Conservation (phyloP, 2,329 filamentous ascomycete species). For the Colletotrichum agaves region DNA sequence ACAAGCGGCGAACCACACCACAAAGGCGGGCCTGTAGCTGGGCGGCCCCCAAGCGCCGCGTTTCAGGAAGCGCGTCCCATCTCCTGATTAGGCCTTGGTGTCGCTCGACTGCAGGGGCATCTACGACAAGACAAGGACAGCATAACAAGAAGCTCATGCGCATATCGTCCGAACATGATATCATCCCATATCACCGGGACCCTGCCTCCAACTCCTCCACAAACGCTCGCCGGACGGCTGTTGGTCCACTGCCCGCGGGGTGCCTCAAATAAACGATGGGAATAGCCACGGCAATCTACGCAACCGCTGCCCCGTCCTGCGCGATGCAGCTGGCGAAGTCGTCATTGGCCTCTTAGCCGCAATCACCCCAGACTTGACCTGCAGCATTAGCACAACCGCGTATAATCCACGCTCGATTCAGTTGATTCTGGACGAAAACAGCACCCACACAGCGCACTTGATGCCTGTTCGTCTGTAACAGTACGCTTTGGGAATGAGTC, state of each 20-base stretch:
- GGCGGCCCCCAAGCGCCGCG: conserved; percentile 30
- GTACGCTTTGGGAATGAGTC: conserved; percentile 17
- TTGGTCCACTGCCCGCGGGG: conserved; percentile 10
- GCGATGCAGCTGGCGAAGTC: conserved; percentile 6
- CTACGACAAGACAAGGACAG: conserved; percentile 8
- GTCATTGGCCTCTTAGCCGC: conserved; percentile 30
- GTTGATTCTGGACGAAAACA: conserved; percentile 18
- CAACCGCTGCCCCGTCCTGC: conserved; percentile 20
- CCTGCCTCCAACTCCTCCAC: conserved; percentile 9
- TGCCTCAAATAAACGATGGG: conserved; percentile 27
- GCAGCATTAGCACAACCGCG: not conserved
- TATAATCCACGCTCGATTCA: conserved; percentile 7
- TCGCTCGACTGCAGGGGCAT: conserved; percentile 7
- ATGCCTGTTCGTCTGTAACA: not conserved
- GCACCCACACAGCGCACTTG: not conserved
- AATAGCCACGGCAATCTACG: conserved; percentile 37
- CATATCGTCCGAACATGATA: conserved; percentile 24
- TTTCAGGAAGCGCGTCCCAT: conserved; percentile 35
- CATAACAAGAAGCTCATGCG: conserved; percentile 18
- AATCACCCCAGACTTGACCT: conserved; percentile 12
- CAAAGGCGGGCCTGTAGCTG: not conserved
- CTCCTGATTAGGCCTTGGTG: conserved; percentile 21
- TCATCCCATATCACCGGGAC: conserved; percentile 12
- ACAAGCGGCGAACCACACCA: conserved; percentile 20
- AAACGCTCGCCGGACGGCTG: conserved; percentile 14